Base-by-base conservation (phyloP, 2,329 filamentous ascomycete species). In the Fusarium siculi region DNA sequence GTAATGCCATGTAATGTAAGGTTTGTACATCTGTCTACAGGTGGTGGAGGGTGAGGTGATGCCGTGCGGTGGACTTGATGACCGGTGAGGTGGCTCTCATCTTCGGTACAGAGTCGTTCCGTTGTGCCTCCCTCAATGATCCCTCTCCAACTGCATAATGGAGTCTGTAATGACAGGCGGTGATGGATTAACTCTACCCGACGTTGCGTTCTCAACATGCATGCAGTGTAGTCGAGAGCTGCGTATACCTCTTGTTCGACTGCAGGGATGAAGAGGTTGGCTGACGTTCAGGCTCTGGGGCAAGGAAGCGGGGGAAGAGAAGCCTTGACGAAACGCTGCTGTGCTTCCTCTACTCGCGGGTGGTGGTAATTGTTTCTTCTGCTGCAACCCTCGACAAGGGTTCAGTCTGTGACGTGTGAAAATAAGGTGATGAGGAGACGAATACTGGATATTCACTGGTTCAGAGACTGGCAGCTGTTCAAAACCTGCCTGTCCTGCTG, bases 191-290 rank as follows among this genome's bases (percentile, higher is more conserved):
- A 60, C 46, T 40, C 39, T 70, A 73, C 58, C 58, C 42, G 37
- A 66, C 54, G 61, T 56, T 67, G 40, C 49, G 58, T 54, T 61
- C 67, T 47, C 50, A 54, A 52, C 53, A 64, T 74, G 64, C 53
- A 64, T 74, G 64, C 43, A 66, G 46, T 57, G 42, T 30, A 47
- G 30, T 52, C 63, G n/a, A 32, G 40, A 63, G 52, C 23, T 58
- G 43, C 55, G 61, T 70, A 73, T 71, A 59, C 57, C 57, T 72
- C 37, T 42, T 37, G 28, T 59, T 50, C 52, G 47, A 28, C 40
- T 50, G 47, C 71, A 73, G 66, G 66, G 72, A 66, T 70, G 37
- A 55, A 36, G 23, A 54, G 66, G 43, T 57, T 74, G 68, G 66
- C 55, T 73, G 69, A 70, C 50, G 52, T 73, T 61, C 50, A 49